Evolutionary conservation across 805 yeast genomes (phyloP).

Genomic region (Starmerella scarabaei): DNA sequence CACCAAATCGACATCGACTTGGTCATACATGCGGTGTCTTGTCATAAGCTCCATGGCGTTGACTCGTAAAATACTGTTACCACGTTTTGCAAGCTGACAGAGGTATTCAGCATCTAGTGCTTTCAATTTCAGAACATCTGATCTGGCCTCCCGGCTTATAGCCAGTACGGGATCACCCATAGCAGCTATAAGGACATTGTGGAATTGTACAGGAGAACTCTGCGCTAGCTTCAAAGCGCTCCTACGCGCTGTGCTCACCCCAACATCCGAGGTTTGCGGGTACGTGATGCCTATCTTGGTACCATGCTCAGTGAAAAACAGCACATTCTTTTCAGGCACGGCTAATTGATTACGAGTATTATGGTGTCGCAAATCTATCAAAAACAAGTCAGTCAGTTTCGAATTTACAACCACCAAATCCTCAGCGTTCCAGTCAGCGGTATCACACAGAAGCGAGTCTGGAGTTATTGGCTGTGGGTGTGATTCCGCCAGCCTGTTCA

Average conservation of each 20-base stretch:
- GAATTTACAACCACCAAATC: conserved; percentile 30
- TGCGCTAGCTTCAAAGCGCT: conserved; percentile 32
- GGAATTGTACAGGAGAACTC: conserved; percentile 23
- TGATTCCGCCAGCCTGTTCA: background rate
- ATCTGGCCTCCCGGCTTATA: conserved; percentile 40
- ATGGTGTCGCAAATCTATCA: conserved; percentile 35
- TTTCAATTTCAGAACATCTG: conserved; percentile 36
- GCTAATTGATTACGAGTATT: conserved; percentile 43
- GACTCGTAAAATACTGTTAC: conserved; percentile 34
- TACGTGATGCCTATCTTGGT: conserved; percentile 8
- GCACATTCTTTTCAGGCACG: conserved; percentile 40
- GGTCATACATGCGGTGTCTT: conserved; percentile 39
- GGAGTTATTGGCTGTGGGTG: background rate
- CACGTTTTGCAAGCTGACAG: conserved; percentile 41
- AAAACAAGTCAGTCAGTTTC: conserved; percentile 43
- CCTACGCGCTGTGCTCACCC: conserved; percentile 32
- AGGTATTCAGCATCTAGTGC: conserved; percentile 33
- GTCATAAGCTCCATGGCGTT: conserved; percentile 8
- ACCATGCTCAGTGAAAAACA: conserved; percentile 44
- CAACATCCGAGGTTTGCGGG: conserved; percentile 35
- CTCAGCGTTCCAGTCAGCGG: conserved; percentile 1
- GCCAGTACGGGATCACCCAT: conserved; percentile 45
- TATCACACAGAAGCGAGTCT: background rate
- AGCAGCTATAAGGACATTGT: conserved; percentile 44
- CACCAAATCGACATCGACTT: conserved; percentile 39